Base-by-base conservation (phyloP, 2,329 filamentous ascomycete species). In the Fusarium sp. region DNA sequence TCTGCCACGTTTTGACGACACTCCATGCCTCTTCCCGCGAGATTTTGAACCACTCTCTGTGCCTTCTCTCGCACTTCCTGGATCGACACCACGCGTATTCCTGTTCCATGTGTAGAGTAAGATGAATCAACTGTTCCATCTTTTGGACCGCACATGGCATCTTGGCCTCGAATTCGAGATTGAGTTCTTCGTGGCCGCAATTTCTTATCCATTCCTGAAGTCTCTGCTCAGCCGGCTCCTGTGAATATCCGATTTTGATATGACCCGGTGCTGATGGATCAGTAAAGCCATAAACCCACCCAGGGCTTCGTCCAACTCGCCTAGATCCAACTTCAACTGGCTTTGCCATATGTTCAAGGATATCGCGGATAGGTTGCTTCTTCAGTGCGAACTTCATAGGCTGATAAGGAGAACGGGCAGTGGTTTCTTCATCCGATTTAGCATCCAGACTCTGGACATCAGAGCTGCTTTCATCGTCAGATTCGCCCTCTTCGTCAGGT, bases 21-120 rank as follows among this genome's bases (percentile, higher is more conserved):
- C 2, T 6, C 11, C 2, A 2, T 46, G 67, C 62, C 12, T 70
- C 25, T 1, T 10, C 0, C 13, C 47, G 42, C 9, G 37, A 34
- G 37, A 59, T 52, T 18, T 44, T 9, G 45, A 70, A 68, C 67
- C 67, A 70, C 32, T 70, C 67, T 10, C 2, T 12, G 22, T 70
- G 67, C 9, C 0, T 20, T 12, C 0, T 29, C 2, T 2, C 2
- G 25, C 34, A 61, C 25, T 12, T 14, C 16, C 0, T 2, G 6
- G 8, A 10, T 10, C 44, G 61, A 13, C 67, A 70, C 9, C 8
- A 24, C 1, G 2, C n/a, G 42, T 41, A 1, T 1, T 14, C 6
- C 24, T 12, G 0, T 32, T 54, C 25, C 9, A 2, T 9, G 13
- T 49, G 27, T 7, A 70, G 29, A 10, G 62, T 70, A 3, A 1